Conservation (phyloP, 352 stramenopile species). For the Phytophthora multivora region DNA sequence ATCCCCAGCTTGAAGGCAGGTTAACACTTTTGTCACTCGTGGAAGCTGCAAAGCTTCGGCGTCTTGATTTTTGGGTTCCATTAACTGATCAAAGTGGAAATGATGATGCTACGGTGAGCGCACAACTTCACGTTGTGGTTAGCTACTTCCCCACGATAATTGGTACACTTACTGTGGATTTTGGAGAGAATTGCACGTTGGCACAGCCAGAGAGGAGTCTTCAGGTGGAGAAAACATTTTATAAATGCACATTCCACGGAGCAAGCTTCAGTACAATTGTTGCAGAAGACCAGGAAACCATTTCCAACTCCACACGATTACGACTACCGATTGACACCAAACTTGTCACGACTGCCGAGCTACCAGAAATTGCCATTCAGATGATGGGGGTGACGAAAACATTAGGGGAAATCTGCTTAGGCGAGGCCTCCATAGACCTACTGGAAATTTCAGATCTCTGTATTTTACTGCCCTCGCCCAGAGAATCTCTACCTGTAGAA, state of each 20-base stretch:
- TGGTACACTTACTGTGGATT: slow-evolving; percentile 22
- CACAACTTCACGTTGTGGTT: slow-evolving; percentile 26
- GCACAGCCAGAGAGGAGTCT: slow-evolving; percentile 11
- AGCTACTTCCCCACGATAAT: slow-evolving; percentile 23
- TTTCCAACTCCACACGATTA: background rate
- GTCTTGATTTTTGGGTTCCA: slow-evolving; percentile 20
- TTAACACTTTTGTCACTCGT: slow-evolving; percentile 11
- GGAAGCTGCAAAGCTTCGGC: slow-evolving; percentile 14
- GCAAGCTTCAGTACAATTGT: slow-evolving; percentile 4
- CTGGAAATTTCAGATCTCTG: slow-evolving; percentile 9
- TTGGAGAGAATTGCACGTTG: slow-evolving; percentile 20
- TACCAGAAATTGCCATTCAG: slow-evolving; percentile 25
- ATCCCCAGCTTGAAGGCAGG: slow-evolving; percentile 1
- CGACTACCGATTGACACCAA: slow-evolving; percentile 17
- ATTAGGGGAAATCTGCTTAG: slow-evolving; percentile 38
- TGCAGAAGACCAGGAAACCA: background rate
- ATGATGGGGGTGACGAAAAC: slow-evolving; percentile 28
- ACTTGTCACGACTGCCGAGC: background rate
- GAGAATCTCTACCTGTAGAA: background rate
- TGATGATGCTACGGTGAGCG: background rate
- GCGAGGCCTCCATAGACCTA: slow-evolving; percentile 25
- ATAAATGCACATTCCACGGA: slow-evolving; percentile 23
- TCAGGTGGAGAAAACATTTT: slow-evolving; percentile 27
- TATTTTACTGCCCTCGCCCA: background rate
- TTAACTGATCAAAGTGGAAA: background rate